Evolutionary conservation across 2,329 filamentous ascomycete genomes (phyloP), one percentile per base, ranked within the genome.

Genomic region (Neofusicoccum sp.): DNA sequence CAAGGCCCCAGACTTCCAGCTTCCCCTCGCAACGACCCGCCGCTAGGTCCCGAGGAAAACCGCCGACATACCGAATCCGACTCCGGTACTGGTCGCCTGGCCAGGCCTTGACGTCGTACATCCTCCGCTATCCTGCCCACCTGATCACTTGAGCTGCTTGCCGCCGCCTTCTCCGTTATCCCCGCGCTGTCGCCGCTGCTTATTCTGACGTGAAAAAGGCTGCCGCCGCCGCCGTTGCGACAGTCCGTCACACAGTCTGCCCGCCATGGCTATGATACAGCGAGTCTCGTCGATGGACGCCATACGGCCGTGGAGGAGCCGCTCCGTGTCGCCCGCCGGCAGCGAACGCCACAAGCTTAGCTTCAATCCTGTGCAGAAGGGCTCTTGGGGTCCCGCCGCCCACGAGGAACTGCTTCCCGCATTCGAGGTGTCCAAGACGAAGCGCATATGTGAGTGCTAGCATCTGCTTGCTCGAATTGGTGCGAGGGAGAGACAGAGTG

Each of bases 361-460:
- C 66, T 82, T 82, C 75, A 81, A 82, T 63, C 81, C 81, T 9
- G 76, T 81, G 2, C 34, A 56, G 49, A 41, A 44, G 8, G 79
- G 77, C 59, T 74, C 75, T 62, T 83, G 80, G 80, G 76, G 68
- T 7, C 71, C 78, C 1, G 73, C 76, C 9, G 70, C 73, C 12
- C 71, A 74, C 16, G 76, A 79, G 65, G 75, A 79, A 66, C 75
- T 79, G 7, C 72, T 80, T 14, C 77, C 75, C 56, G 83, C 84
- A 1, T 85, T 84, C 67, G 84, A 88, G 71, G 82, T 87, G 34
- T 78, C 80, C 65, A 81, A 78, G 63, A 74, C 77, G 64, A 85
- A 81, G 70, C 76, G 85, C 66, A 79, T 86, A 64, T 68, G 83
- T 85, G 74, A 72, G 81, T 74, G 43, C 48, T 7, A 5, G 1